Evolutionary conservation across 148 eudicot genomes (phyloP), one percentile per base, ranked within the genome.

Genomic region (Amaranthus cruentus): DNA sequence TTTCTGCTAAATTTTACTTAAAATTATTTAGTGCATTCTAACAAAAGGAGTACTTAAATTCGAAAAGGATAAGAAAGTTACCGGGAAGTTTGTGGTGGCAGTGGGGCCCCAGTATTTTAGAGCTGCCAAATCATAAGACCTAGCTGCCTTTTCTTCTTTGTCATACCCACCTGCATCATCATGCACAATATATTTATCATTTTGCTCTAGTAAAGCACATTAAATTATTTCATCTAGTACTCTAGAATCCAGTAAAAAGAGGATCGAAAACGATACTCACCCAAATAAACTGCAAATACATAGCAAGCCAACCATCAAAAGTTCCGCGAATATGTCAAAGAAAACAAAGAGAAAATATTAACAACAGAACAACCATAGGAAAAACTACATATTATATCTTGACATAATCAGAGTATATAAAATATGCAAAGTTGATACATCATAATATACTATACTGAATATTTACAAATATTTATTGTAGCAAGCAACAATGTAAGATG

Each of bases 61-160:
- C 47, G 66, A 61, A 64, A 15, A 50, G 18, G 72, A 38, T 4
- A 10, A 14, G 10, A 47, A 61, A 69, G 77, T 82, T 95, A 95
- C 99, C 65, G 99, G 97, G 79, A 95, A 95, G 81, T 95, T 95
- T 71, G 96, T 95, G 46, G 99, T 91, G 53, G 99, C 99, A 14
- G 92, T 85, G 60, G 92, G 85, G 64, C 99, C 99, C 99, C 99
- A 95, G 79, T 95, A 92, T 71, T 95, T 95, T 4, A 95, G 86
- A 72, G 97, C 99, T 60, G 99, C 97, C 87, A 95, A 85, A 77
- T 95, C 99, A 69, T 95, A 95, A 62, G 99, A 80, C 78, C 97
- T 86, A 55, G 99, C 99, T 69, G 99, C 99, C 84, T 95, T 95
- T 13, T 95, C 99, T 80, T 95, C 99, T 72, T 95, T 95, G 82